Percentiles rank a stretch among this genome's conserved stretches.
These are phyloP conservation scores for Alternaria brassicae DNA, from an alignment of 2,329 filamentous ascomycete genomes.

Conservation along the genomic window DNA sequence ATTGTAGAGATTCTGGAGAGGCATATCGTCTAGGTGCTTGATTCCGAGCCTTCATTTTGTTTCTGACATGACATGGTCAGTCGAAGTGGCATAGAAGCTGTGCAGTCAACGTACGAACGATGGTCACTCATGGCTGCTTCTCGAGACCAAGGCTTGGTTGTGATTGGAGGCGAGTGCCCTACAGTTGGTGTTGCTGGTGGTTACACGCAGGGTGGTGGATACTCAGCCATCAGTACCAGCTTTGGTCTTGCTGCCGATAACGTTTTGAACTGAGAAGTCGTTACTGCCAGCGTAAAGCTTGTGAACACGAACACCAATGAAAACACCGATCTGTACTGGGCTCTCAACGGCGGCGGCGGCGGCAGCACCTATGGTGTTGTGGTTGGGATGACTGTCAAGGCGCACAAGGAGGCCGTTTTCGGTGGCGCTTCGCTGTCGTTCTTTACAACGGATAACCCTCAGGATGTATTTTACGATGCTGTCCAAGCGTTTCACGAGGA, in stretches of 20 bases:
- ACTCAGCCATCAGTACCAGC: constrained; percentile 58
- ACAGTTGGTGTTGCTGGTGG: constrained; percentile 57
- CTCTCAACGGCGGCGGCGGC: constrained; percentile 37
- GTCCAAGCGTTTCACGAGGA: constrained; percentile 31
- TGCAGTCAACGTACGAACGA: constrained; percentile 15
- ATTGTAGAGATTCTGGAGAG: constrained; percentile 18
- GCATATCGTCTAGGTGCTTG: constrained; percentile 17
- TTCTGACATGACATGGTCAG: constrained; percentile 8
- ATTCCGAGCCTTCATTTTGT: constrained; percentile 26
- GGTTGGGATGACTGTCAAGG: constrained; percentile 29
- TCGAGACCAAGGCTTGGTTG: constrained; percentile 23
- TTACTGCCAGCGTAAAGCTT: constrained; percentile 29
- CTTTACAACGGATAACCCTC: constrained; percentile 15
- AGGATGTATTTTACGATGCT: constrained; percentile 24
- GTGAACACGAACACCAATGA: constrained; percentile 25
- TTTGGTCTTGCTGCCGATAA: constrained; percentile 46
- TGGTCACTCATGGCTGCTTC: constrained; percentile 26
- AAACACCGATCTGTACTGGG: constrained; percentile 40
- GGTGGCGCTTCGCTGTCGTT: constrained; percentile 24
- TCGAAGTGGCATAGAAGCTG: not conserved
- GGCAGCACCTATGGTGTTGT: constrained; percentile 38
- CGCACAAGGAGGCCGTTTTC: constrained; percentile 27
- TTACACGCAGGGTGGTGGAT: constrained; percentile 54
- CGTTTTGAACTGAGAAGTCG: constrained; percentile 31
- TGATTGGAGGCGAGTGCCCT: constrained; percentile 35